A percentile compares a stretch with the other conserved stretches of the same genome.
Evolutionary conservation across 345 rosid species (phyloP).

Genomic region (Toxicodendron radicans): DNA sequence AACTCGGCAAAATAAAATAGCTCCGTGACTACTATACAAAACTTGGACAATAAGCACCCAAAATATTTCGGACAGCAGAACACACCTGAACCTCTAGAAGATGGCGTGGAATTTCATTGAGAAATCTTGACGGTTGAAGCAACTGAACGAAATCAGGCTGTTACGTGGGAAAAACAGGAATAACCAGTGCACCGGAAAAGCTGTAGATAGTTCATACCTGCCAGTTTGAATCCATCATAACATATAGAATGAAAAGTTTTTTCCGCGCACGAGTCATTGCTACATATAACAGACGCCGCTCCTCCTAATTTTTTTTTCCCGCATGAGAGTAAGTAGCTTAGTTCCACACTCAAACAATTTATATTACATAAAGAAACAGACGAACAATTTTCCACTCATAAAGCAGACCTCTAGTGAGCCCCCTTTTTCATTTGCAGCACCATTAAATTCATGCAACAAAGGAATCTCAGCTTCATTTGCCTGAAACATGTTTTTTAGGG

Average conservation of each 20-base stretch:
- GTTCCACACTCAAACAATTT: slow-evolving; percentile 1
- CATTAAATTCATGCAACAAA: slow-evolving; percentile 65
- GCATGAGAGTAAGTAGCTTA: slow-evolving; percentile 21
- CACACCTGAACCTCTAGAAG: slow-evolving; percentile 69
- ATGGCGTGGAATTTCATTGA: slow-evolving; percentile 83
- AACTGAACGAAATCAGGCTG: slow-evolving; percentile 45
- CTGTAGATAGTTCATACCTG: slow-evolving; percentile 57
- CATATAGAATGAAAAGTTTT: slow-evolving; percentile 75
- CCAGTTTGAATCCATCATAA: slow-evolving; percentile 83
- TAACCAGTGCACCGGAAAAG: slow-evolving; percentile 18
- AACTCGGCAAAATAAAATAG: neutral
- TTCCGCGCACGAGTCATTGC: slow-evolving; percentile 97
- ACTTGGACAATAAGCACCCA: slow-evolving; percentile 3
- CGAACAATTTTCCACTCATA: slow-evolving; percentile 6
- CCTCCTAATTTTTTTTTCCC: slow-evolving; percentile 56
- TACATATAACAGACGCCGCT: slow-evolving; percentile 82
- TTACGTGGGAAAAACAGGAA: slow-evolving; percentile 23
- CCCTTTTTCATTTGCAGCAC: slow-evolving; percentile 49
- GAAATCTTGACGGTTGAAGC: slow-evolving; percentile 93
- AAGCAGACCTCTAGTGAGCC: slow-evolving; percentile 64
- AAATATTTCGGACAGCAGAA: slow-evolving; percentile 1
- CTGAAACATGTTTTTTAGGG: slow-evolving; percentile 35
- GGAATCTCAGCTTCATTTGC: slow-evolving; percentile 97
- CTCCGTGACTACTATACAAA: neutral
- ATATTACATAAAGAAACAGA: neutral